phyloP scores from a whole-genome alignment of 2,329 filamentous ascomycete genomes.

The Calonectria pteridis region DNA sequence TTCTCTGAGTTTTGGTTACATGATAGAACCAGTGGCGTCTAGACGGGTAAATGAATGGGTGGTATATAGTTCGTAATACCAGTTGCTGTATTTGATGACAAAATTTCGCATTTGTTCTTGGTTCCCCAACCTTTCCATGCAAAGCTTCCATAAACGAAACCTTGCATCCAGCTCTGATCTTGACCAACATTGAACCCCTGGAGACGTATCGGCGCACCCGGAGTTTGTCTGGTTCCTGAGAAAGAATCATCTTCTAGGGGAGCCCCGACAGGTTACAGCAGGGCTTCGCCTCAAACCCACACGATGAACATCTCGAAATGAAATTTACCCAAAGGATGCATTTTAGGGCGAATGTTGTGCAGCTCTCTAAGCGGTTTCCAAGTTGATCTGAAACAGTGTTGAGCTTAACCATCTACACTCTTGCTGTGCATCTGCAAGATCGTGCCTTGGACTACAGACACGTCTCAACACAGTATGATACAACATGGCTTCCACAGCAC shows the following conservation, averaged over 20 bases:
- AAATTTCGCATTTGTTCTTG: not conserved
- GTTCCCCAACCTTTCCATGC: not conserved
- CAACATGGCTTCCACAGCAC: not conserved
- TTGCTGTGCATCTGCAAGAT: not conserved
- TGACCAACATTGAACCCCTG: not conserved
- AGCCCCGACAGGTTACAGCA: too few species aligned
- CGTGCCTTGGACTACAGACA: not conserved
- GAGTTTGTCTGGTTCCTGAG: too few species aligned
- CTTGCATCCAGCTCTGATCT: not conserved
- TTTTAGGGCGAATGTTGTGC: too few species aligned
- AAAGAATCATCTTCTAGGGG: too few species aligned
- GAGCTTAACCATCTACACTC: not conserved
- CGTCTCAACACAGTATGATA: not conserved
- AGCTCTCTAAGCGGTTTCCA: not conserved
- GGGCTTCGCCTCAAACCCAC: not conserved
- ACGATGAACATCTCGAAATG: too few species aligned
- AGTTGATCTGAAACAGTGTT: not conserved
- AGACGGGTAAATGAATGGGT: constrained; percentile 42
- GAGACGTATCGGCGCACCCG: not conserved
- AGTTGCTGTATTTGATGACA: constrained; percentile 35
- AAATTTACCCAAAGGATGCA: not conserved
- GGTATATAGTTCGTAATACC: constrained; percentile 45
- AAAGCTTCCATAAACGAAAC: too few species aligned
- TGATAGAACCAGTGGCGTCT: constrained; percentile 41
- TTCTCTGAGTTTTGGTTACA: constrained; percentile 30